These are phyloP conservation scores for Penicillium janthinellum DNA, from an alignment of 2,329 filamentous ascomycete species.

Conservation along the genomic window DNA sequence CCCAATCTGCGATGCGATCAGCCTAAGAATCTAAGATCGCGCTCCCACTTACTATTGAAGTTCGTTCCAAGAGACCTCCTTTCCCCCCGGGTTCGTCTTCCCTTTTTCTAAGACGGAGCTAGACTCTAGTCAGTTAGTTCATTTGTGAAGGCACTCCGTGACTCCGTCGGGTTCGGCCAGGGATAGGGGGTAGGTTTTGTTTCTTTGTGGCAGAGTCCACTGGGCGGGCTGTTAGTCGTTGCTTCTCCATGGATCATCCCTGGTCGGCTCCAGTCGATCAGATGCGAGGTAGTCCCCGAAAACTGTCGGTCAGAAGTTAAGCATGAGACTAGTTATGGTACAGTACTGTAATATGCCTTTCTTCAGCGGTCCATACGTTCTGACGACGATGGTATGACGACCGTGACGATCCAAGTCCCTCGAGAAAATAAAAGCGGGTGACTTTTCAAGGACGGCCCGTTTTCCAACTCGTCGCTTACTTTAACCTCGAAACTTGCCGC, in stretches of 20 bases:
- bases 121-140: not conserved
- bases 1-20: not conserved
- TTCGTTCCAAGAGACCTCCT: not conserved
- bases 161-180: not conserved
- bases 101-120: not conserved
- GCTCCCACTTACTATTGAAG: not conserved
- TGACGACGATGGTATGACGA: not conserved
- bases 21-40: not conserved
- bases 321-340: not conserved
- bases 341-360: not conserved
- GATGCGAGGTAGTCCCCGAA: not conserved
- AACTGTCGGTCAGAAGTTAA: constrained; percentile 1
- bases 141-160: not conserved
- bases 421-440: too few relatives aligned
- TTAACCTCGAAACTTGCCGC: not conserved
- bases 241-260: not conserved
- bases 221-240: not conserved
- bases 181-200: not conserved
- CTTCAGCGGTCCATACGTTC: not conserved
- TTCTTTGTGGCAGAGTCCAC: not conserved
- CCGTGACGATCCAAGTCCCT: not conserved
- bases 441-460: not conserved
- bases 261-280: not conserved
- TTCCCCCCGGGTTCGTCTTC: not conserved
- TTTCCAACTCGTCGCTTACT: not conserved